Conservation (phyloP, 768 basidiomycete species). For the Polyporus arcularius region DNA sequence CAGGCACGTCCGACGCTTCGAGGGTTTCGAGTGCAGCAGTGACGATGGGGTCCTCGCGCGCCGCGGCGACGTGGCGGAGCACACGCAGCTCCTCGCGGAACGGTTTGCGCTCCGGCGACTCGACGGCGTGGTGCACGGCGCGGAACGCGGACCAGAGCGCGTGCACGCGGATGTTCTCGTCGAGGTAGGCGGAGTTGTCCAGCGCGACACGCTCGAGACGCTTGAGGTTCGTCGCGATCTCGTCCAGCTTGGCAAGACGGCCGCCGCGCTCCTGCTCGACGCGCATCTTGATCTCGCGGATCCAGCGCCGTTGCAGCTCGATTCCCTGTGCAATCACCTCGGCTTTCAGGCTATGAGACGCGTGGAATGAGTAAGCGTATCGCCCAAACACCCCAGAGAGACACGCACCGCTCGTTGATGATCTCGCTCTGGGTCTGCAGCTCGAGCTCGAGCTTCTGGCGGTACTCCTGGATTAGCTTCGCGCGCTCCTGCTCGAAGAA, state of each 20-base stretch:
- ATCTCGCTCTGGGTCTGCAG: slow-evolving; percentile 86
- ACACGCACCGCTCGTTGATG: slow-evolving; percentile 88
- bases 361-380: neutral
- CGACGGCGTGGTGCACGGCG: slow-evolving; percentile 66
- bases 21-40: slow-evolving; percentile 66
- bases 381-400: neutral
- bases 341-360: slow-evolving; percentile 72
- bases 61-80: slow-evolving; percentile 70
- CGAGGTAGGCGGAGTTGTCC: slow-evolving; percentile 88
- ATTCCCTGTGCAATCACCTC: slow-evolving; percentile 97
- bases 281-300: slow-evolving; percentile 91
- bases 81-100: slow-evolving; percentile 91
- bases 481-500: slow-evolving; percentile 78
- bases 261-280: slow-evolving; percentile 97
- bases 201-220: slow-evolving; percentile 88
- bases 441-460: slow-evolving; percentile 84
- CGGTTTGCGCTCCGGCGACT: slow-evolving; percentile 67
- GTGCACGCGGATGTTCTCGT: slow-evolving; percentile 91
- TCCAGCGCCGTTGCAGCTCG: slow-evolving; percentile 95
- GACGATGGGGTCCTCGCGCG: slow-evolving; percentile 70
- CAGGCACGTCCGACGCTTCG: slow-evolving; percentile 72
- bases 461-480: slow-evolving; percentile 74
- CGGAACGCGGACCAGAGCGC: slow-evolving; percentile 92
- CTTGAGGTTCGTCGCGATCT: slow-evolving; percentile 87
- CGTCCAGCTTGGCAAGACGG: slow-evolving; percentile 91